Evolutionary conservation across 2,329 filamentous ascomycete genomes (phyloP).

Genomic region (Metarhizium brunneum): DNA sequence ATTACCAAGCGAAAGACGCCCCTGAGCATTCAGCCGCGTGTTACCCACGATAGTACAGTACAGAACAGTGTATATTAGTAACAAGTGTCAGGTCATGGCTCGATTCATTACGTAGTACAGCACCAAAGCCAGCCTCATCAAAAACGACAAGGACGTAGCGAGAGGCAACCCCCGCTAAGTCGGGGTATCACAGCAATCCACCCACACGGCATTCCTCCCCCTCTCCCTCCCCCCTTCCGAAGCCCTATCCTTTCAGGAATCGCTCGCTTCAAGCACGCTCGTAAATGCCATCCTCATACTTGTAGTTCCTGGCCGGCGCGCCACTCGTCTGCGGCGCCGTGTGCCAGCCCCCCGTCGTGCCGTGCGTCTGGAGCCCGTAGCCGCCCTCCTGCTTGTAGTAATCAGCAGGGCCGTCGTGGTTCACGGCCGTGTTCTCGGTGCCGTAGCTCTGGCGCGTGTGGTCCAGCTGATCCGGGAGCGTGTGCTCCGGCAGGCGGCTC

Average conservation of each 20-base stretch:
- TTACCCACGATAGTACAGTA: no score
- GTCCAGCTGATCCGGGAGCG: conserved; percentile 30
- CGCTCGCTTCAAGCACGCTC: conserved; percentile 13
- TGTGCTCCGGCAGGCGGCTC: conserved; percentile 28
- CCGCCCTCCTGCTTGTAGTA: conserved; percentile 19
- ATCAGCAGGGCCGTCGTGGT: conserved; percentile 17
- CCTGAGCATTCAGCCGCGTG: no score
- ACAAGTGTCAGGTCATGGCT: no score
- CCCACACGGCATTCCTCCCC: no score
- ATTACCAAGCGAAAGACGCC: no score
- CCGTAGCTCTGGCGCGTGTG: conserved; percentile 31
- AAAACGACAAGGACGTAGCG: no score
- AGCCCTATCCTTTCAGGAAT: background rate
- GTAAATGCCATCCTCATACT: conserved; percentile 30
- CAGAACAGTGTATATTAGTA: no score
- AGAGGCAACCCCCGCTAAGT: no score
- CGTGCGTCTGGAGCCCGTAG: conserved; percentile 11
- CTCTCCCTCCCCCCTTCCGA: background rate
- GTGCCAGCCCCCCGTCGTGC: background rate
- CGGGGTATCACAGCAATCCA: no score
- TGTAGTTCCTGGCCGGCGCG: conserved; percentile 16
- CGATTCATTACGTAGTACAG: no score
- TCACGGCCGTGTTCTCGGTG: conserved; percentile 27
- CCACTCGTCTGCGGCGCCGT: conserved; percentile 5
- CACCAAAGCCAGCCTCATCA: no score